phyloP scores from a whole-genome alignment of 805 yeast species.

The Pichia membranifaciens region DNA sequence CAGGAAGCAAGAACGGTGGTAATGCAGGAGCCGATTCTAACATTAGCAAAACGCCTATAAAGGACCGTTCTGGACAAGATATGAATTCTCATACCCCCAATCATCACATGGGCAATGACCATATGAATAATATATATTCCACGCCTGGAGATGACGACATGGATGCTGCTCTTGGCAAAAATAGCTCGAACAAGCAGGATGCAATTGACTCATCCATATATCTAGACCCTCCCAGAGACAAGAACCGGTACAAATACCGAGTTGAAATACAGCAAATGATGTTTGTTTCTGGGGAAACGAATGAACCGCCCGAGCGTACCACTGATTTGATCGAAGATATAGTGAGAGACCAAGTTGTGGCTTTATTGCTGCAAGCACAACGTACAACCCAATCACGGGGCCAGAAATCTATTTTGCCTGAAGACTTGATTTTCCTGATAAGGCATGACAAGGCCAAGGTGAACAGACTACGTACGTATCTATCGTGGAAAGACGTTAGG shows the following conservation, averaged over 20 bases:
- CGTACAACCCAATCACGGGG: conserved; percentile 75
- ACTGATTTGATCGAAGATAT: conserved; percentile 93
- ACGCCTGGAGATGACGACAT: not conserved
- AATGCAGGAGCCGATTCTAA: not conserved
- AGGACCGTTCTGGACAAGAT: not conserved
- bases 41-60: not conserved
- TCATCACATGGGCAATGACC: not conserved
- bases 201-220: not conserved
- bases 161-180: not conserved
- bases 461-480: conserved; percentile 79
- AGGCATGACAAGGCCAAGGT: conserved; percentile 94
- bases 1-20: not conserved
- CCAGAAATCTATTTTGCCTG: conserved; percentile 78
- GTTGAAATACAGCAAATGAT: conserved; percentile 97
- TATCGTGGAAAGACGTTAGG: conserved; percentile 96
- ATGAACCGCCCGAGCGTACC: conserved; percentile 89
- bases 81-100: not conserved
- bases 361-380: conserved; percentile 68
- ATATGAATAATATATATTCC: not conserved
- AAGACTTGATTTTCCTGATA: conserved; percentile 87
- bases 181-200: not conserved
- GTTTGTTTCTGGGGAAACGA: conserved; percentile 95
- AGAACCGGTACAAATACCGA: conserved; percentile 64
- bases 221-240: conserved; percentile 16
- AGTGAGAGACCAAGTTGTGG: conserved; percentile 90